Conservation (phyloP, 176 grass and related monocot genomes). For the sorghum (Sorghum bicolor) region DNA sequence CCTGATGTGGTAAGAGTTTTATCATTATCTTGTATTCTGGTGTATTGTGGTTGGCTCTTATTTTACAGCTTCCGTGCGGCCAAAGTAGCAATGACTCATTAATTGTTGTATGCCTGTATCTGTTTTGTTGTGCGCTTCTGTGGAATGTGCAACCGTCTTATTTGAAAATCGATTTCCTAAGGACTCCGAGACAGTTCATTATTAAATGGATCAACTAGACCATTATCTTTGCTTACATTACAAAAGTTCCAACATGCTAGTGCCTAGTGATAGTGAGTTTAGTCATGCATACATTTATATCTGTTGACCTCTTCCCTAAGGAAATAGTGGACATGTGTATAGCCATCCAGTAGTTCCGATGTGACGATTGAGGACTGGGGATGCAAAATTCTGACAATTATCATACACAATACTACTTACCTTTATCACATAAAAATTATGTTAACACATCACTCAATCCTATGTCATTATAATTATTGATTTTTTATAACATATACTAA, state of each 20-base stretch:
- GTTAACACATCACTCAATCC: neutral
- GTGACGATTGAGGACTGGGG: neutral
- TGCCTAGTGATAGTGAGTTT: neutral
- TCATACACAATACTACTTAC: neutral
- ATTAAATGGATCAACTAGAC: neutral
- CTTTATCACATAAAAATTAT: neutral
- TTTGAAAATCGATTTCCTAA: slow-evolving; percentile 2
- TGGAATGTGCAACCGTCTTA: neutral
- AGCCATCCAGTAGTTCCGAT: slow-evolving; percentile 4
- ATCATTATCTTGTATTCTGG: neutral
- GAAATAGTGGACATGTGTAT: neutral
- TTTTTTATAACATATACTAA: neutral
- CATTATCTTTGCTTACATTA: slow-evolving; percentile 12
- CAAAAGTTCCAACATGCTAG: slow-evolving; percentile 1
- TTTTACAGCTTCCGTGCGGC: neutral
- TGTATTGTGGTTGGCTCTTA: neutral
- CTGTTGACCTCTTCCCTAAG: neutral
- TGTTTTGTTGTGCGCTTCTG: neutral
- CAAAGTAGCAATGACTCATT: neutral
- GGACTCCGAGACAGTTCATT: neutral
- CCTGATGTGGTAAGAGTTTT: slow-evolving; percentile 84
- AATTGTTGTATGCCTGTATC: neutral
- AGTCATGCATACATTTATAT: slow-evolving; percentile 17
- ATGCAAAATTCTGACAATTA: neutral
- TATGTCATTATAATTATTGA: neutral